Evolutionary conservation across 164 flowering plant genomes (phyloP).

Genomic region (Saururus chinensis): DNA sequence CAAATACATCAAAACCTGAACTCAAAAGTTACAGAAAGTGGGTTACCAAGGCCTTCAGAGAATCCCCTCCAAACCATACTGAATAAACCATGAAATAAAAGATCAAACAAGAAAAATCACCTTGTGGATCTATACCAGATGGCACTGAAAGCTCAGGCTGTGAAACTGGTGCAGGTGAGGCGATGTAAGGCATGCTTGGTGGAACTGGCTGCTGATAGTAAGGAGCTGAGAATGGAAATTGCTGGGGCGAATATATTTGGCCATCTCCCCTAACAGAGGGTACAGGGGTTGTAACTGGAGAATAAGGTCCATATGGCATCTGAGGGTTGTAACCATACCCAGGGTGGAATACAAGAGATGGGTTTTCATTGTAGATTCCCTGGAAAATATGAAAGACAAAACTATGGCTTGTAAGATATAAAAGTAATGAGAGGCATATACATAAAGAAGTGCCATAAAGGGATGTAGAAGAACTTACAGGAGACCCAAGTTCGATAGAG

Average conservation of each 20-base stretch:
- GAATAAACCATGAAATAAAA: slow-evolving; percentile 29
- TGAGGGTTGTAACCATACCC: slow-evolving; percentile 83
- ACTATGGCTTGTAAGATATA: neutral
- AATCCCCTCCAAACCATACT: slow-evolving; percentile 49
- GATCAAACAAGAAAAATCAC: slow-evolving; percentile 15
- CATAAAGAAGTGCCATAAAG: neutral
- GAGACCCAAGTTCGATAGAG: slow-evolving; percentile 58
- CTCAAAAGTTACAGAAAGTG: slow-evolving; percentile 44
- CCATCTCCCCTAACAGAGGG: slow-evolving; percentile 53
- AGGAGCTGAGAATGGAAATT: slow-evolving; percentile 51
- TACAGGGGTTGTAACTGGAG: slow-evolving; percentile 76
- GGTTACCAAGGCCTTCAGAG: slow-evolving; percentile 34
- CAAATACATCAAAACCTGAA: slow-evolving; percentile 56
- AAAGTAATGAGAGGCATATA: neutral
- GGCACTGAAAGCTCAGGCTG: slow-evolving; percentile 49
- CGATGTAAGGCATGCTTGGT: slow-evolving; percentile 48
- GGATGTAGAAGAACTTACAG: slow-evolving; percentile 36
- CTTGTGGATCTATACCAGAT: slow-evolving; percentile 41
- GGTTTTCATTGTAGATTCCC: slow-evolving; percentile 83
- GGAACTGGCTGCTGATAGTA: slow-evolving; percentile 66
- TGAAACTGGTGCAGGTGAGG: slow-evolving; percentile 53
- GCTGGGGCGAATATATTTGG: slow-evolving; percentile 41
- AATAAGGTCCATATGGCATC: slow-evolving; percentile 87
- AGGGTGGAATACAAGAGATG: slow-evolving; percentile 62
- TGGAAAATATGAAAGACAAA: slow-evolving; percentile 16